phyloP scores from a whole-genome alignment of 2,329 filamentous ascomycete genomes.

The Fusarium xyrophilum region DNA sequence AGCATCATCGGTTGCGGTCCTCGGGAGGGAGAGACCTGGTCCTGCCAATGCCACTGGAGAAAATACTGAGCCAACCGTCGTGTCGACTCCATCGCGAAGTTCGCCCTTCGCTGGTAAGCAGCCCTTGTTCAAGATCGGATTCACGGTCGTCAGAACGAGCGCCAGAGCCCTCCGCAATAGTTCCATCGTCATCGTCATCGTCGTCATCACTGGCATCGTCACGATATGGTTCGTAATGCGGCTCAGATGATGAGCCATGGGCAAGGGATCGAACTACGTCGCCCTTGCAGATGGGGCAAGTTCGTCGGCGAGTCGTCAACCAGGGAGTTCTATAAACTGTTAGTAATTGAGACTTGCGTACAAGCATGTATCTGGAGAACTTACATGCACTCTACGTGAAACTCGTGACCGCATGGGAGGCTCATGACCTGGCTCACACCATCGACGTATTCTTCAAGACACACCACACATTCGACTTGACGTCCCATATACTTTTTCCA shows the following conservation, averaged over 20 bases:
- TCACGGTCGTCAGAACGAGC: conserved; percentile 43
- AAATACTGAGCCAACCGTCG: conserved; percentile 49
- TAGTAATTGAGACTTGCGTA: neutral
- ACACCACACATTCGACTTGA: conserved; percentile 91
- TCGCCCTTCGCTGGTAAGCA: conserved; percentile 35
- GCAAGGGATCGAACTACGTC: conserved; percentile 82
- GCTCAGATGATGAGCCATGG: conserved; percentile 57
- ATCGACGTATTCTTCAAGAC: conserved; percentile 93
- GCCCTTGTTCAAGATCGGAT: conserved; percentile 55
- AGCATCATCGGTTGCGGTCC: conserved; percentile 35
- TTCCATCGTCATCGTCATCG: conserved; percentile 51
- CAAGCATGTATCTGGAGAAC: conserved; percentile 49
- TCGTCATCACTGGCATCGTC: conserved; percentile 57
- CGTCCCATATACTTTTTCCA: conserved; percentile 73
- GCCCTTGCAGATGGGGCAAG: conserved; percentile 98
- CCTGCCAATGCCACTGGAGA: conserved; percentile 45
- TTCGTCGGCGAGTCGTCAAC: conserved; percentile 92
- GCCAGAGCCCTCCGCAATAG: conserved; percentile 47
- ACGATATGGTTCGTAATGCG: conserved; percentile 62
- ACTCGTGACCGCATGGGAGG: conserved; percentile 95
- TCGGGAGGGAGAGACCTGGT: conserved; percentile 39
- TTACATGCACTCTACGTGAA: conserved; percentile 98
- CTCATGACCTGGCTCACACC: conserved; percentile 97
- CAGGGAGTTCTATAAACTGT: conserved; percentile 77
- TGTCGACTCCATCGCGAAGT: conserved; percentile 36